Evolutionary conservation across 148 eudicot genomes (phyloP), one percentile per base, ranked within the genome.

Genomic region (Fallopia convolvulus): DNA sequence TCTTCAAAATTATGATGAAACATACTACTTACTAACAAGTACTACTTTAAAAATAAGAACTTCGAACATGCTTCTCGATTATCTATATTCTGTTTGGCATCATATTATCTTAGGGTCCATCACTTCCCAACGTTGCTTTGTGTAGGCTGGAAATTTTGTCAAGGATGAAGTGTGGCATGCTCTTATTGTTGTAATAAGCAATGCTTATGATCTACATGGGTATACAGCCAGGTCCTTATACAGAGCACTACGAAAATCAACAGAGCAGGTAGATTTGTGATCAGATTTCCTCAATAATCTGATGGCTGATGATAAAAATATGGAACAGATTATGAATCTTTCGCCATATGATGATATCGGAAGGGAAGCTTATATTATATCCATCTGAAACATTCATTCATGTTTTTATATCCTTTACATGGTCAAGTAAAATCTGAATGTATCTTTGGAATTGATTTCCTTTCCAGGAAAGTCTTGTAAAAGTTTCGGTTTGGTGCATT

Each of bases 401-500:
- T 65, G 18, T 65, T 41, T 65, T 65, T 65, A 65, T 14, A 65
- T 65, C 13, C 1, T 65, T 65, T 30, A 8, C 18, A 58, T 33
- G 72, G 72, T 39, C 1, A 15, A 14, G 46, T 17, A 8, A 63
- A 36, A 68, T 39, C 72, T 33, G 70, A 12, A 21, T 50, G 41
- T 73, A 30, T 8, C 20, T 33, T 68, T 33, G 46, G 72, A 3
- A 50, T 76, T 58, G 39, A 30, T 81, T 72, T 81, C 50, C 50
- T 78, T 46, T 71, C 75, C 82, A 95, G 99, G 97, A 90, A 89
- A 90, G 88, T 80, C 99, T 95, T 78, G 85, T 90, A 65, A 90
- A 97, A 78, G 98, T 93, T 79, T 92, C 94, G 46, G 92, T 93
- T 72, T 95, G 99, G 99, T 95, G 98, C 87, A 86, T 95, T 81